A percentile compares a stretch with the other conserved stretches of the same genome.
Conservation (phyloP, 176 grass and related monocot genomes). For the Aegilops bicornis region DNA sequence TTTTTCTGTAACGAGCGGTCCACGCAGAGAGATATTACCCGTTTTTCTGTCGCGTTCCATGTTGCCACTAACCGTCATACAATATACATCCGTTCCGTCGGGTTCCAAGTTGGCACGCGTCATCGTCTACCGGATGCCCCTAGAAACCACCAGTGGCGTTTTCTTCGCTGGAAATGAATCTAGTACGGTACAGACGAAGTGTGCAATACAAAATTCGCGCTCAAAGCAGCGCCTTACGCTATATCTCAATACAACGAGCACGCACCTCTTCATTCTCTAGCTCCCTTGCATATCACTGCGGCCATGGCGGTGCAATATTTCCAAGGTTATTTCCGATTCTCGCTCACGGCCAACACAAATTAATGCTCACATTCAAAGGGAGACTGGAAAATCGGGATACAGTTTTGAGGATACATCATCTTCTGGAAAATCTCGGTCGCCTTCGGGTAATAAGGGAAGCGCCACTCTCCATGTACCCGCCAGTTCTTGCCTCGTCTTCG, state of each 20-base stretch:
- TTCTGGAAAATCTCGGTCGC: conserved; percentile 42
- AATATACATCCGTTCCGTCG: not conserved
- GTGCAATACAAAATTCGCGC: not conserved
- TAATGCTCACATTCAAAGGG: not conserved
- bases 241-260: not conserved
- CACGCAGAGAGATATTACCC: not conserved
- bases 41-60: too few relatives aligned
- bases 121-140: not conserved
- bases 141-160: too few relatives aligned
- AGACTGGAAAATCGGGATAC: not conserved
- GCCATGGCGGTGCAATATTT: not conserved
- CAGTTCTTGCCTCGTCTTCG: conserved; percentile 36
- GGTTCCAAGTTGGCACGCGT: not conserved
- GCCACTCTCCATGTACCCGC: conserved; percentile 21
- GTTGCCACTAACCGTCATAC: too few relatives aligned
- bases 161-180: too few relatives aligned
- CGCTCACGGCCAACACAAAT: not conserved
- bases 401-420: conserved; percentile 15
- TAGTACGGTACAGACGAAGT: too few relatives aligned
- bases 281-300: not conserved
- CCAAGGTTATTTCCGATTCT: not conserved
- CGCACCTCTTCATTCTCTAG: not conserved
- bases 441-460: conserved; percentile 42
- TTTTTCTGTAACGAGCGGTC: too few relatives aligned
- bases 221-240: not conserved